A percentile compares a stretch with the other conserved stretches of the same genome.
Conservation (phyloP, 768 basidiomycete genomes). For the Termitomyces sp. region DNA sequence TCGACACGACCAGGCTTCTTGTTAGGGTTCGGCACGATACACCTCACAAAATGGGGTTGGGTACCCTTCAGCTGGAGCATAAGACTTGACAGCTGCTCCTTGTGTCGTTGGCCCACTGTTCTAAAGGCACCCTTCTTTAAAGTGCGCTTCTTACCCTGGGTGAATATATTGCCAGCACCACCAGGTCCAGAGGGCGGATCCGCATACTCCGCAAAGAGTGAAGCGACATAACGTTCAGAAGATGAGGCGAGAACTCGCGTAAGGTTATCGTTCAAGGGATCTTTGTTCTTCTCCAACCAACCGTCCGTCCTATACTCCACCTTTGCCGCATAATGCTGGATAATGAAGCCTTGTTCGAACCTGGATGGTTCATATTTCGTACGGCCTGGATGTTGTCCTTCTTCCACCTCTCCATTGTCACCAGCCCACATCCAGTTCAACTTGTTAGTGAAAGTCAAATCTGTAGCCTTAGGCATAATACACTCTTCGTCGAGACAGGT, state of each 20-base stretch:
- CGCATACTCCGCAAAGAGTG: conserved; percentile 78
- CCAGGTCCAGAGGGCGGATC: conserved; percentile 36
- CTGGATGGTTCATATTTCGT: conserved; percentile 82
- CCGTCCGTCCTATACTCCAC: conserved; percentile 96
- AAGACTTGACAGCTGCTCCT: conserved; percentile 87
- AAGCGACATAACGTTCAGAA: conserved; percentile 73
- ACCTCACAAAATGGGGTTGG: conserved; percentile 96
- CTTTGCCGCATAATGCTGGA: conserved; percentile 94
- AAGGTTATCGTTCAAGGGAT: conserved; percentile 94
- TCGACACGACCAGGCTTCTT: conserved; percentile 92
- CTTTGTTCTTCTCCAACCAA: conserved; percentile 99
- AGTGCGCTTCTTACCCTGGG: conserved; percentile 60
- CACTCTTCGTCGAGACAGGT: conserved; percentile 96
- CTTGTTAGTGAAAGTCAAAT: conserved; percentile 92
- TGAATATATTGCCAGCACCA: conserved; percentile 31
- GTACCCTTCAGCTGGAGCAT: conserved; percentile 91
- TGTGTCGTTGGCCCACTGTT: conserved; percentile 93
- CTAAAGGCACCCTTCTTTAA: conserved; percentile 96
- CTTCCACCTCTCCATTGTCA: conserved; percentile 38
- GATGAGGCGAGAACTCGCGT: conserved; percentile 84
- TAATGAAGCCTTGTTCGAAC: conserved; percentile 91
- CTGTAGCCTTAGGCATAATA: conserved; percentile 99
- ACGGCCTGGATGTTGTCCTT: conserved; percentile 64
- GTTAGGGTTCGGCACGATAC: conserved; percentile 90
- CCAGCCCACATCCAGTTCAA: conserved; percentile 73